A percentile compares a stretch with the other conserved stretches of the same genome.
Evolutionary conservation across 2,329 filamentous ascomycete genomes (phyloP).

Genomic region (Thielaviopsis euricoi): DNA sequence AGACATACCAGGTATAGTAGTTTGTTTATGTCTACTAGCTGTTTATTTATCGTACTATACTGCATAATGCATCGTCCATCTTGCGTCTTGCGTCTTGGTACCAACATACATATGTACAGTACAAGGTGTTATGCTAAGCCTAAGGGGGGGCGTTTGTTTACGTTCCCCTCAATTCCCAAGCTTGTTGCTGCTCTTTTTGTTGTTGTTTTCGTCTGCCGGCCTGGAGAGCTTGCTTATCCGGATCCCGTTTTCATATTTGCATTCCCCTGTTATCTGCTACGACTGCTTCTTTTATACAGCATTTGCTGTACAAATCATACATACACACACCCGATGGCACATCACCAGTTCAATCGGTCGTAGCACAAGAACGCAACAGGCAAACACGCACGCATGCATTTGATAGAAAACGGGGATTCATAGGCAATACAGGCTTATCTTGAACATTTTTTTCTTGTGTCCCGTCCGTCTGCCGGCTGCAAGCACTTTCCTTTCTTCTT

Average conservation of each 20-base stretch:
- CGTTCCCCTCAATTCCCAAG: neutral
- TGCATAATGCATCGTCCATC: neutral
- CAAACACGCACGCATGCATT: neutral
- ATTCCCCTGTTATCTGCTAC: too few species aligned
- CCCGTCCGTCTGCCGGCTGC: neutral
- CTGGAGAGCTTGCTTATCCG: neutral
- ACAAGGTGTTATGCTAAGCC: neutral
- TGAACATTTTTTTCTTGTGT: neutral
- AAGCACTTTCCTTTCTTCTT: neutral
- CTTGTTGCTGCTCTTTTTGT: too few species aligned
- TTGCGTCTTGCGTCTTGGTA: neutral
- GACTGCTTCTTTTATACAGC: too few species aligned
- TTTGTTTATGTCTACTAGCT: too few species aligned
- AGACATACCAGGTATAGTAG: too few species aligned
- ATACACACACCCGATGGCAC: neutral
- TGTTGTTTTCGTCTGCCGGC: neutral
- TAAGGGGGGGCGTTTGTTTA: neutral
- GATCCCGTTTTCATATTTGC: too few species aligned
- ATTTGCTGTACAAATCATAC: too few species aligned
- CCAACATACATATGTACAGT: neutral
- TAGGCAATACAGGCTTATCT: neutral
- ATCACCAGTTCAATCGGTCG: neutral
- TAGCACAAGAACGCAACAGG: neutral
- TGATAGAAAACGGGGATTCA: neutral
- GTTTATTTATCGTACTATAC: neutral